Percentiles rank a stretch among this genome's conserved stretches.
phyloP scores from a whole-genome alignment of 78 protist species.

The Dictyostelium firmibasis region DNA sequence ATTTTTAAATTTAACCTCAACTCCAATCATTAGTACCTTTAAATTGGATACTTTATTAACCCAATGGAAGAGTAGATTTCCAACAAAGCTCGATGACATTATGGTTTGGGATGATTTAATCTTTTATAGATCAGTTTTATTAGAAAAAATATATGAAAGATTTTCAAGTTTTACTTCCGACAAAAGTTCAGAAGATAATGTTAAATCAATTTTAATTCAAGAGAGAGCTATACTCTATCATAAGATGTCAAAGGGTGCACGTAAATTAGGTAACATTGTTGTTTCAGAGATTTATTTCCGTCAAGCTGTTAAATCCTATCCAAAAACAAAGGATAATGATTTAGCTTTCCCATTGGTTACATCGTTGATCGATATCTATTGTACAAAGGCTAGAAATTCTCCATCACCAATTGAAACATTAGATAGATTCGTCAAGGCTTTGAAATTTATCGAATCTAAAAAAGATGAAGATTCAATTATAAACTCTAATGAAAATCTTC shows the following conservation, averaged over 20 bases:
- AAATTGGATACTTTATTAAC: slow-evolving; percentile 28
- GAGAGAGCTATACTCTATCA: slow-evolving; percentile 75
- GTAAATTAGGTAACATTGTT: slow-evolving; percentile 61
- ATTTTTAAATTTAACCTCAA: slow-evolving; percentile 29
- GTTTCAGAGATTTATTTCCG: slow-evolving; percentile 80
- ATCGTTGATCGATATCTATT: slow-evolving; percentile 76
- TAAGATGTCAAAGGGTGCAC: slow-evolving; percentile 79
- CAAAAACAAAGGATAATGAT: slow-evolving; percentile 76
- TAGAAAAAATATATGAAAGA: slow-evolving; percentile 80
- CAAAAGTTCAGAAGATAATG: background rate
- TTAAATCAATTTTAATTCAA: slow-evolving; percentile 56
- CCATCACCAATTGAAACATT: slow-evolving; percentile 28
- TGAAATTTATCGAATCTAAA: slow-evolving; percentile 72
- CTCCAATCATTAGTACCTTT: background rate
- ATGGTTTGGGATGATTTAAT: slow-evolving; percentile 83
- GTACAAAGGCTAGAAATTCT: slow-evolving; percentile 56
- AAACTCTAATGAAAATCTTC: background rate
- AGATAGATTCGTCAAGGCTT: slow-evolving; percentile 78
- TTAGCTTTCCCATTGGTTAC: slow-evolving; percentile 72
- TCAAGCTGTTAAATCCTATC: slow-evolving; percentile 68
- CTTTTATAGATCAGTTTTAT: slow-evolving; percentile 29
- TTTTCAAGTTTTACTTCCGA: background rate
- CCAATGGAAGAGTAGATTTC: slow-evolving; percentile 66
- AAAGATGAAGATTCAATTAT: slow-evolving; percentile 63
- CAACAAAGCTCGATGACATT: slow-evolving; percentile 58